Evolutionary conservation across 2,329 filamentous ascomycete species (phyloP).

Genomic region (Alternaria viburni): DNA sequence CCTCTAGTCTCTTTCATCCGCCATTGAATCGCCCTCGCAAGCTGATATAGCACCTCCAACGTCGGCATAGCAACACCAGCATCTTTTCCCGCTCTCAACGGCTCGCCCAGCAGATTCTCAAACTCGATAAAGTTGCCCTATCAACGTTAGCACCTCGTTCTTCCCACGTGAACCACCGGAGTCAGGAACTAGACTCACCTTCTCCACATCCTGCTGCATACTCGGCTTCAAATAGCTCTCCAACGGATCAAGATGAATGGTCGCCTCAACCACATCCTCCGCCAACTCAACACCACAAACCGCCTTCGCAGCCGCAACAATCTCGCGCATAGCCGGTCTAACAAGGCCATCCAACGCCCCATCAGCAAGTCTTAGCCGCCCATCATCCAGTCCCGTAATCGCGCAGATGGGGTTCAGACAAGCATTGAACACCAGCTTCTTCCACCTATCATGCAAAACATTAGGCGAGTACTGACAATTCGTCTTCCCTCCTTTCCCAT

Average conservation of each 20-base stretch:
- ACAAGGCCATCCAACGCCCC: conserved; percentile 57
- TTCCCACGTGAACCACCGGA: background rate
- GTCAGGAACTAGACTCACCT: conserved; percentile 39
- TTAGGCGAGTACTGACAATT: conserved; percentile 51
- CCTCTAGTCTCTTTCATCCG: conserved; percentile 55
- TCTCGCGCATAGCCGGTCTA: conserved; percentile 61
- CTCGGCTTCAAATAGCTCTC: conserved; percentile 59
- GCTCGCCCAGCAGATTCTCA: conserved; percentile 64
- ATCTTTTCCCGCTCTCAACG: conserved; percentile 58
- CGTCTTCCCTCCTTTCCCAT: conserved; percentile 56
- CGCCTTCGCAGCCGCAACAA: conserved; percentile 54
- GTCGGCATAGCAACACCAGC: conserved; percentile 59
- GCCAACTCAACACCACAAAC: conserved; percentile 52
- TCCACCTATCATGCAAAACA: conserved; percentile 56
- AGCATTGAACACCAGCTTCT: conserved; percentile 60
- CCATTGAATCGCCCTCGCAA: conserved; percentile 59
- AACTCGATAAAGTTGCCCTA: conserved; percentile 63
- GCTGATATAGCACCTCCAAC: conserved; percentile 56
- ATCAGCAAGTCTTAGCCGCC: conserved; percentile 56
- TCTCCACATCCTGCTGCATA: conserved; percentile 62
- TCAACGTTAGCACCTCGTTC: background rate
- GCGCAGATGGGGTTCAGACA: conserved; percentile 62
- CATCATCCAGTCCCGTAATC: conserved; percentile 59
- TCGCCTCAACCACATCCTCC: conserved; percentile 52
- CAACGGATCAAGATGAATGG: conserved; percentile 58